phyloP scores from a whole-genome alignment of 257 asterid species.

The Fraxinus anomala region DNA sequence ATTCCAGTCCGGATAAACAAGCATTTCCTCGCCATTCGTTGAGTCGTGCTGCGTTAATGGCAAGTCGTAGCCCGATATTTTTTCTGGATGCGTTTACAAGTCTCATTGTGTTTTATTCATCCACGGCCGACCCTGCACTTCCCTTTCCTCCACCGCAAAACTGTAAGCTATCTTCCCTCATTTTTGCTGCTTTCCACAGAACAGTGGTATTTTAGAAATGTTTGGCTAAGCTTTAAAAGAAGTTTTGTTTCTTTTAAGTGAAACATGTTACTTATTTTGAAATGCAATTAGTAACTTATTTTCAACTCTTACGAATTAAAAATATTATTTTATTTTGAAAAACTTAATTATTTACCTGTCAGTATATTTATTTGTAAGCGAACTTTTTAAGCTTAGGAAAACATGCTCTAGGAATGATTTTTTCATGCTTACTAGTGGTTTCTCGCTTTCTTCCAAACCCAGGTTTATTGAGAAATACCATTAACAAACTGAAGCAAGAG shows the following conservation, averaged over 20 bases:
- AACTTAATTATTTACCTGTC: not conserved
- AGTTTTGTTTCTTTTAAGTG: not conserved
- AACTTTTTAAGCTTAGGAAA: not conserved
- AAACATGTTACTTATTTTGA: too few species aligned
- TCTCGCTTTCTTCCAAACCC: conserved; percentile 20
- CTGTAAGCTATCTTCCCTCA: conserved; percentile 58
- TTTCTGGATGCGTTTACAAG: conserved; percentile 90
- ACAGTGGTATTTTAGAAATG: not conserved
- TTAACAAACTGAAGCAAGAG: conserved; percentile 88
- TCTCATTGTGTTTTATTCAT: conserved; percentile 84
- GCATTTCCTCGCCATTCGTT: conserved; percentile 97
- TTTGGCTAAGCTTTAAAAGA: not conserved
- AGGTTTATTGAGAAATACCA: conserved; percentile 81
- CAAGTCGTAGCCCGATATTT: conserved; percentile 97
- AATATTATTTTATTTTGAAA: too few species aligned
- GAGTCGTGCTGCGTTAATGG: conserved; percentile 94
- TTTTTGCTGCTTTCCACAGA: not conserved
- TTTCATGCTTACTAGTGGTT: conserved; percentile 14
- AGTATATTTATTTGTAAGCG: too few species aligned
- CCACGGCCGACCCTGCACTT: conserved; percentile 78
- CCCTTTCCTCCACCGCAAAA: conserved; percentile 99
- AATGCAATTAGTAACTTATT: not conserved
- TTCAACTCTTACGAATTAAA: not conserved
- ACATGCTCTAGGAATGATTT: not conserved
- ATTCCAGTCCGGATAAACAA: conserved; percentile 77